These are phyloP conservation scores for Magnolia kwangsiensis DNA, from an alignment of 164 flowering plant genomes.

Conservation along the genomic window DNA sequence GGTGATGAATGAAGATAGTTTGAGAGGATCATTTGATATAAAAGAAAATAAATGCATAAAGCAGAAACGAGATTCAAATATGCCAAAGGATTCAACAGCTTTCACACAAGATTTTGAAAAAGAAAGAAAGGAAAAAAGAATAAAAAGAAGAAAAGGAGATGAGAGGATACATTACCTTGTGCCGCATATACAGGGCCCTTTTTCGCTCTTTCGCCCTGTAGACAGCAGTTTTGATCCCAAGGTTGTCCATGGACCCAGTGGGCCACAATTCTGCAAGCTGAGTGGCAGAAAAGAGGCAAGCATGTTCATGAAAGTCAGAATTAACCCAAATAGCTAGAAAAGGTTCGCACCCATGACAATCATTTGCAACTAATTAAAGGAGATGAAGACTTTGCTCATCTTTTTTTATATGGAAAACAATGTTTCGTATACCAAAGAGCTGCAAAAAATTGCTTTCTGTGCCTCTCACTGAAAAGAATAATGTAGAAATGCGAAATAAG, in stretches of 20 bases:
- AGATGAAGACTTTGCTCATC: neutral
- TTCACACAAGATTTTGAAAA: neutral
- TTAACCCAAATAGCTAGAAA: neutral
- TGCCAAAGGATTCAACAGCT: neutral
- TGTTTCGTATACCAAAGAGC: neutral
- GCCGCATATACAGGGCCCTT: constrained; percentile 33
- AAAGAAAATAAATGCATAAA: no score
- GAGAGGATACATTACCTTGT: constrained; percentile 36
- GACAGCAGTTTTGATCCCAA: constrained; percentile 80
- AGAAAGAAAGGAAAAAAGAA: neutral
- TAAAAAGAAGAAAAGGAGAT: neutral
- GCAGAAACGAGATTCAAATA: no score
- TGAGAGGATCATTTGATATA: no score
- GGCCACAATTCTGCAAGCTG: constrained; percentile 98
- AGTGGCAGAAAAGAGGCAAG: neutral
- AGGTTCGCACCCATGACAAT: neutral
- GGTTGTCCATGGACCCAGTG: constrained; percentile 78
- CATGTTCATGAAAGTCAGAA: neutral
- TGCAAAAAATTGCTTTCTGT: neutral
- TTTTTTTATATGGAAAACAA: neutral
- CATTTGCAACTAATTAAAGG: neutral
- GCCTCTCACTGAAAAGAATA: neutral
- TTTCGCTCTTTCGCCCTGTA: constrained; percentile 76
- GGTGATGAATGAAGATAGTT: no score
- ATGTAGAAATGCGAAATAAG: no score